phyloP scores from a whole-genome alignment of 306 rosid genomes.

The Pueraria montana region DNA sequence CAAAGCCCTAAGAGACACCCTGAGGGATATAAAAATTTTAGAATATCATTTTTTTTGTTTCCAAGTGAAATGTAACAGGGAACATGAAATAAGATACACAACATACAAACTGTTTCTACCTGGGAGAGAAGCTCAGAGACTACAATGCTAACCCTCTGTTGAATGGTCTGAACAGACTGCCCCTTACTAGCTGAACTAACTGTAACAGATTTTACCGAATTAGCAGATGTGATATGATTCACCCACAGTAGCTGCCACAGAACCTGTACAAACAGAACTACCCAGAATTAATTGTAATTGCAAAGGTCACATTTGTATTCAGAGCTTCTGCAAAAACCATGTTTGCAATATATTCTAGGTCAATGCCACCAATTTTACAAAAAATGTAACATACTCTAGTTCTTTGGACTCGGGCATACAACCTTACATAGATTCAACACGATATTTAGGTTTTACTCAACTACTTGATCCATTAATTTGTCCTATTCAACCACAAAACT shows the following conservation, averaged over 20 bases:
- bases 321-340: slow-evolving; percentile 11
- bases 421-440: not conserved
- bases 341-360: not conserved
- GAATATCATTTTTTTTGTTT: slow-evolving; percentile 9
- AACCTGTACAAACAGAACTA: slow-evolving; percentile 61
- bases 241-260: slow-evolving; percentile 93
- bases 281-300: not conserved
- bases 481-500: slow-evolving; percentile 25
- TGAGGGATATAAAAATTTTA: slow-evolving; percentile 35
- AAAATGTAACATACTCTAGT: not conserved
- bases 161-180: slow-evolving; percentile 69
- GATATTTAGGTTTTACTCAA: not conserved
- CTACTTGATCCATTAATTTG: not conserved
- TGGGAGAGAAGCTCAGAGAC: slow-evolving; percentile 86
- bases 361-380: not conserved
- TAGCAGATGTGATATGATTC: slow-evolving; percentile 62
- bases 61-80: not conserved
- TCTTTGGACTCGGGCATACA: not conserved
- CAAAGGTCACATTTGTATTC: slow-evolving; percentile 3
- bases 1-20: not conserved
- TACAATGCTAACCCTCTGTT: slow-evolving; percentile 78
- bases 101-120: slow-evolving; percentile 54
- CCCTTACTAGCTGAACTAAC: slow-evolving; percentile 54
- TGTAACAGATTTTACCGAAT: slow-evolving; percentile 49
- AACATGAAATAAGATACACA: not conserved